A percentile compares a stretch with the other conserved stretches of the same genome.
Conservation (phyloP, 371 early-diverging fungal genomes). For the Dipsacomyces acuminosporus region DNA sequence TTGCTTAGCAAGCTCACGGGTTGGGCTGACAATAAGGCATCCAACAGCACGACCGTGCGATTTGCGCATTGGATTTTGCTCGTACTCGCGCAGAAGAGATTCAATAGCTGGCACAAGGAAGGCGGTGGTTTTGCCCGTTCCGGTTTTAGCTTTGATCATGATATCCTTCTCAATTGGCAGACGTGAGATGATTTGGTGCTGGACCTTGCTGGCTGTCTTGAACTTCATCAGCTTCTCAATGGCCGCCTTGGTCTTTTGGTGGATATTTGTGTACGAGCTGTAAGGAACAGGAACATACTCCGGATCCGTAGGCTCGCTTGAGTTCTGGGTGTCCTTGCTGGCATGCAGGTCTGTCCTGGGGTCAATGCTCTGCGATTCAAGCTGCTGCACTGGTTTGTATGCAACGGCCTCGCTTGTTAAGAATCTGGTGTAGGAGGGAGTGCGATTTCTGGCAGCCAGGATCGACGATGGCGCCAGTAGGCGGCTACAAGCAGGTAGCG, state of each 20-base stretch:
- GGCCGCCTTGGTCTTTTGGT: constrained; percentile 59
- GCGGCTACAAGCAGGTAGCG: constrained; percentile 2
- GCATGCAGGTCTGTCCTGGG: neutral
- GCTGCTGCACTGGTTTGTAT: neutral
- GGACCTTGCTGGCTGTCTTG: constrained; percentile 74
- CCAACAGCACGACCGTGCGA: constrained; percentile 57
- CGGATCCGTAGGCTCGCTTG: constrained; percentile 10
- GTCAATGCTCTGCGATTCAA: neutral
- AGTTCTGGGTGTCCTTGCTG: neutral
- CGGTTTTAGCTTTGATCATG: constrained; percentile 94
- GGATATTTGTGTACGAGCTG: constrained; percentile 51
- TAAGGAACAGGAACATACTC: constrained; percentile 55
- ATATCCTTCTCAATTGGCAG: constrained; percentile 75
- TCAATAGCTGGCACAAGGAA: constrained; percentile 91
- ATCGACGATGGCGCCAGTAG: neutral
- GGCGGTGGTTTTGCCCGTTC: constrained; percentile 96
- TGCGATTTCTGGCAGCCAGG: neutral
- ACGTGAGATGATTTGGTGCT: constrained; percentile 66
- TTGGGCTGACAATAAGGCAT: constrained; percentile 90
- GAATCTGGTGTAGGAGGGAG: neutral
- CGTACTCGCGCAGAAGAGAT: constrained; percentile 50
- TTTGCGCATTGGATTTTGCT: constrained; percentile 32
- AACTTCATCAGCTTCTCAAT: constrained; percentile 65
- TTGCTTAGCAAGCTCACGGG: constrained; percentile 95
- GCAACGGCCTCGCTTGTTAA: constrained; percentile 27